phyloP scores from a whole-genome alignment of 805 yeast genomes.

The Candida pseudoglaebosa region DNA sequence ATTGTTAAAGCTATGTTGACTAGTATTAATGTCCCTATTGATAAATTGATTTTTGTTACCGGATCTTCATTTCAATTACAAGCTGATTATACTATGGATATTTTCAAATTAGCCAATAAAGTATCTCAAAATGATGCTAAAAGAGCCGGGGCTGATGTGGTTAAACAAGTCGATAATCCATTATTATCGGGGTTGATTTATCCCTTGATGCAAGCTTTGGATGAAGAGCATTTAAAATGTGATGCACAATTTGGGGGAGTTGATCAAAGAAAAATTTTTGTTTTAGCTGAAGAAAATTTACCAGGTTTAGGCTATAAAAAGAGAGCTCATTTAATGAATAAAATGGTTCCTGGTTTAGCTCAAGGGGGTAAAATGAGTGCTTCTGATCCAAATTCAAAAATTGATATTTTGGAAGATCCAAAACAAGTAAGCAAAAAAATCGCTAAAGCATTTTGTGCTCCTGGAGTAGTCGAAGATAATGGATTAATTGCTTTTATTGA shows the following conservation, averaged over 20 bases:
- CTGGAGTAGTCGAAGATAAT: conserved; percentile 85
- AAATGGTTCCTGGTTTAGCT: conserved; percentile 95
- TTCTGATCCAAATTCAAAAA: conserved; percentile 96
- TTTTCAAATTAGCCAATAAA: conserved; percentile 77
- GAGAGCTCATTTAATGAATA: conserved; percentile 98
- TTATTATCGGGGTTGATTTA: conserved; percentile 88
- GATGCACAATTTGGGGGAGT: conserved; percentile 99
- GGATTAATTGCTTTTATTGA: conserved; percentile 86
- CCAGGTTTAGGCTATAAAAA: conserved; percentile 87
- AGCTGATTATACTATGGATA: conserved; percentile 79
- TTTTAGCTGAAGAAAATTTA: conserved; percentile 91
- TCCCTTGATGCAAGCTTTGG: conserved; percentile 98
- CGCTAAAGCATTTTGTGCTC: conserved; percentile 89
- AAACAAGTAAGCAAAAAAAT: conserved; percentile 86
- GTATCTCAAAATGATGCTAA: conserved; percentile 95
- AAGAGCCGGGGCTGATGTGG: conserved; percentile 99
- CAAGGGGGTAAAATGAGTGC: conserved; percentile 99
- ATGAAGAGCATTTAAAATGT: conserved; percentile 81
- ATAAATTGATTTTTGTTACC: conserved; percentile 72
- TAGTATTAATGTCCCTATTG: conserved; percentile 89
- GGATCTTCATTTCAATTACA: conserved; percentile 89
- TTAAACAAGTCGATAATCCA: conserved; percentile 94
- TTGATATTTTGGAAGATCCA: conserved; percentile 88
- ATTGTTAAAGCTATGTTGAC: conserved; percentile 80
- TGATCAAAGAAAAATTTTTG: conserved; percentile 97